Evolutionary conservation across 768 basidiomycete species (phyloP), one percentile per base, ranked within the genome.

Genomic region (Roridomyces roridus): DNA sequence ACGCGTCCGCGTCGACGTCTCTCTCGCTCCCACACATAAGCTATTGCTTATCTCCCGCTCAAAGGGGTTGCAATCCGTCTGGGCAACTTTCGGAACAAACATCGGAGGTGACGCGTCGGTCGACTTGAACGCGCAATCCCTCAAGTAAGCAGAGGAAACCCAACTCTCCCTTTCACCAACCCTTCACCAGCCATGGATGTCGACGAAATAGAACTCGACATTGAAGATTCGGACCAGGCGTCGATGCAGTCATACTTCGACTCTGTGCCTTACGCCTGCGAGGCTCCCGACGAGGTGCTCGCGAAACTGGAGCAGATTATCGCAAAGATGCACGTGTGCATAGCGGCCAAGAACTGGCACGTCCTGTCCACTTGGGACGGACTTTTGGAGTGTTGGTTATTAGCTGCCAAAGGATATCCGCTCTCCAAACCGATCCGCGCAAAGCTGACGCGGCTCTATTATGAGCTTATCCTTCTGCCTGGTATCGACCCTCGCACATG

Each of bases 341-440:
- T 85, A n/a, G 84, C 85, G 68, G 77, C 87, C 45, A 86, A 85
- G 75, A 88, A 89, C 62, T 94, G 91, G 91, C 74, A 82, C 29
- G 76, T 84, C 18, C 77, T 92, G 39, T 83, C 85, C 24, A 86
- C 85, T 7, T 94, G 91, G 91, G 90, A 92, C 70, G 87, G 86
- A 17, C 79, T 87, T 73, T 75, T 94, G 28, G 89, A 92, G 75
- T 91, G 89, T 91, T 87, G 15, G 10, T 67, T 59, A 79, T 46
- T 94, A 92, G 91, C 69, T 93, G 44, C 75, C 62, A 85, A 93
- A 85, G 85, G 85, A 36, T 94, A 93, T 70, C 92, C 91, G 4
- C 82, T 94, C 64, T 72, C 81, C 40, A 89, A 83, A 55, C 65
- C 84, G 28, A 85, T 84, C 42, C 88, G 92, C 17, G 85, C 87